Conservation (phyloP, 2,329 filamentous ascomycete genomes). For the Penicillium janthinellum region DNA sequence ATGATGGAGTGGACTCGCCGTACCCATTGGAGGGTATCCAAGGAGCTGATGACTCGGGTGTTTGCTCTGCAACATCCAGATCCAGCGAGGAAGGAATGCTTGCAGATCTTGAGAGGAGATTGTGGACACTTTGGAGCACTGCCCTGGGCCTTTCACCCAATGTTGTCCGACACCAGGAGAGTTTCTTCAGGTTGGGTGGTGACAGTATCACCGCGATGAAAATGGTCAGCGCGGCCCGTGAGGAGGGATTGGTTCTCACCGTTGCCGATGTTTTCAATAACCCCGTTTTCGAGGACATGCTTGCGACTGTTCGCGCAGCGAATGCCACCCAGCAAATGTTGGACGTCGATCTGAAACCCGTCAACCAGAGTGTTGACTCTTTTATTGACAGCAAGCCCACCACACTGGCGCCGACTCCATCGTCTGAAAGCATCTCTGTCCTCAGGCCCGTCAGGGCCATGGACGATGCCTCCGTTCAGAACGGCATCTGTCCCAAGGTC, state of each 20-base stretch:
- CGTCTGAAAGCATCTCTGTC: slow-evolving; percentile 29
- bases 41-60: slow-evolving; percentile 26
- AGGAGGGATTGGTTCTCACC: slow-evolving; percentile 43
- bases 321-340: slow-evolving; percentile 28
- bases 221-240: slow-evolving; percentile 43
- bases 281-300: slow-evolving; percentile 45
- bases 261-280: slow-evolving; percentile 49
- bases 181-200: slow-evolving; percentile 47
- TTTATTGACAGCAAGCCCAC: slow-evolving; percentile 20
- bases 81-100: slow-evolving; percentile 33
- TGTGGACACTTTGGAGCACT: slow-evolving; percentile 43
- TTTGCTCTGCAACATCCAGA: slow-evolving; percentile 33
- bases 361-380: slow-evolving; percentile 18
- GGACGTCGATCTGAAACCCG: slow-evolving; percentile 24
- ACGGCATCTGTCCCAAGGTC: slow-evolving; percentile 55
- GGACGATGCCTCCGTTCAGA: slow-evolving; percentile 47
- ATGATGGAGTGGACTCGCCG: slow-evolving; percentile 22
- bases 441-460: slow-evolving; percentile 27
- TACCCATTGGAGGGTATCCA: slow-evolving; percentile 19
- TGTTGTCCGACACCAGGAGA: slow-evolving; percentile 39
- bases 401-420: slow-evolving; percentile 19
- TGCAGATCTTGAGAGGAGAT: slow-evolving; percentile 36
- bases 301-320: slow-evolving; percentile 32
- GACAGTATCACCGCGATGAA: slow-evolving; percentile 48
- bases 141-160: slow-evolving; percentile 38